Evolutionary conservation across 805 yeast genomes (phyloP).

Genomic region (Nakazawaea ishiwadae): DNA sequence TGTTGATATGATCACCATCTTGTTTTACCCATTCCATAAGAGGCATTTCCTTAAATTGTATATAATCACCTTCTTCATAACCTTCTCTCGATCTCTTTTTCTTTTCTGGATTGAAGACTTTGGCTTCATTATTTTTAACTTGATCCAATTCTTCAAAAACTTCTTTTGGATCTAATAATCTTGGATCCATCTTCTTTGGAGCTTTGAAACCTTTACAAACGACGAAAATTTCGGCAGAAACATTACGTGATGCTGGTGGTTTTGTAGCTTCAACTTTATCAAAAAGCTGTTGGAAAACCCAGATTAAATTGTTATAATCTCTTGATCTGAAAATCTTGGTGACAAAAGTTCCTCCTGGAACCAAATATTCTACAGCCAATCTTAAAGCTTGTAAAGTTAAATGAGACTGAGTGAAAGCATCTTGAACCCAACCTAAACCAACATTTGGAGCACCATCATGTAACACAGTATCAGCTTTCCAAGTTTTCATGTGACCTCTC

Average conservation of each 20-base stretch:
- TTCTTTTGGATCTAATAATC: conserved; percentile 84
- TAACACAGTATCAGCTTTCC: conserved; percentile 97
- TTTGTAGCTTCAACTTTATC: conserved; percentile 98
- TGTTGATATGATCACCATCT: conserved; percentile 76
- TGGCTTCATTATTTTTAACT: conserved; percentile 79
- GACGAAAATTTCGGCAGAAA: conserved; percentile 97
- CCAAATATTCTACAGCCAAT: conserved; percentile 88
- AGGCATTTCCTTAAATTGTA: conserved; percentile 64
- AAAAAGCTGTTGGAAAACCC: conserved; percentile 96
- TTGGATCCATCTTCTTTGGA: conserved; percentile 91
- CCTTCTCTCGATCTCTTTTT: conserved; percentile 90
- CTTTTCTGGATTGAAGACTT: conserved; percentile 91
- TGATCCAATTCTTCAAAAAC: conserved; percentile 90
- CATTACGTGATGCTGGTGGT: conserved; percentile 98
- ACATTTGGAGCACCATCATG: conserved; percentile 99
- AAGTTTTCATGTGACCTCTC: conserved; percentile 94
- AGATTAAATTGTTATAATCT: conserved; percentile 93
- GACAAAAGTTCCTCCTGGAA: conserved; percentile 90
- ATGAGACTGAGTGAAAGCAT: conserved; percentile 97
- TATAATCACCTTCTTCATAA: conserved; percentile 90
- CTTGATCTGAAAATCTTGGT: conserved; percentile 98
- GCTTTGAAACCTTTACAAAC: conserved; percentile 96
- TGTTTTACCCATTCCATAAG: conserved; percentile 72
- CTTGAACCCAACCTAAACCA: conserved; percentile 99
- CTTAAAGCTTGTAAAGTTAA: conserved; percentile 89